These are phyloP conservation scores for Heterobasidion occidentale DNA, from an alignment of 1,284 basidiomycete species.

Conservation along the genomic window DNA sequence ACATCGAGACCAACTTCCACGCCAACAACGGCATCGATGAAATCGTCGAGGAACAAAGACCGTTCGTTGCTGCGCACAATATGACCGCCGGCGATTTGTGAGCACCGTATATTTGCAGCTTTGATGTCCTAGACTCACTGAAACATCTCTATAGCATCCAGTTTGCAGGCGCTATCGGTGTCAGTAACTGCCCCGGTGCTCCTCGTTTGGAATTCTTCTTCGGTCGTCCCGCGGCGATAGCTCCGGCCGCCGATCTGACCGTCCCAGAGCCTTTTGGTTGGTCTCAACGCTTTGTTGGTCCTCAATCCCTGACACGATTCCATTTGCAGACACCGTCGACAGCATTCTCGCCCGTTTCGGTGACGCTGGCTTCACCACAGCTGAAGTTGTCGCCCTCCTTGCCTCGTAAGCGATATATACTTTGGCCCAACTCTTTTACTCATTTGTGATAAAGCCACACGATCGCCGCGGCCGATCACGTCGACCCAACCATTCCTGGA, in stretches of 20 bases:
- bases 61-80: constrained; percentile 18
- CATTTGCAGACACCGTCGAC: not conserved
- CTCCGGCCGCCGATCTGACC: constrained; percentile 16
- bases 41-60: constrained; percentile 17
- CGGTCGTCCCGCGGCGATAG: constrained; percentile 15
- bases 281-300: not conserved
- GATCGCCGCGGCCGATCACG: constrained; percentile 18
- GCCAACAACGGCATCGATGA: constrained; percentile 22
- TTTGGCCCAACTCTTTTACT: not conserved
- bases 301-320: not conserved
- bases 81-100: constrained; percentile 22
- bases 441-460: constrained; percentile 13
- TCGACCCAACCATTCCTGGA: constrained; percentile 16
- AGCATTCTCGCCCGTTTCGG: constrained; percentile 17
- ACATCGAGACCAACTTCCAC: constrained; percentile 16
- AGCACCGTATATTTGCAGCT: not conserved
- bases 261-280: constrained; percentile 21
- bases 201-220: constrained; percentile 19
- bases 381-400: constrained; percentile 21
- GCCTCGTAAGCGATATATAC: constrained; percentile 11
- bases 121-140: not conserved
- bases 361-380: constrained; percentile 17
- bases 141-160: constrained; percentile 16
- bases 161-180: constrained; percentile 21
- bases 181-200: constrained; percentile 22